phyloP scores from a whole-genome alignment of 1,139 yeast species.

The Suhomyces chickasaworum region DNA sequence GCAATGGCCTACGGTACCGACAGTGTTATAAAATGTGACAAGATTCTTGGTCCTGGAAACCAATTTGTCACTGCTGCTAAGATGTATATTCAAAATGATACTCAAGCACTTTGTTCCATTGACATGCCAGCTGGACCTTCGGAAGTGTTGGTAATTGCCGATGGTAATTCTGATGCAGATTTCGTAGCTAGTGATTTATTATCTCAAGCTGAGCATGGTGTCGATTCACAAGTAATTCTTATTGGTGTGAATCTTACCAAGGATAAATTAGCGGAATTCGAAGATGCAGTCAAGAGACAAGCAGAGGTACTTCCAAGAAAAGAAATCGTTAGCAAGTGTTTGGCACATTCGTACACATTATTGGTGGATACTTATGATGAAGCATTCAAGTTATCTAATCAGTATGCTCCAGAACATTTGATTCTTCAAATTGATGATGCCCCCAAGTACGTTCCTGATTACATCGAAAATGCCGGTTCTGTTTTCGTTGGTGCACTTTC shows the following conservation, averaged over 20 bases:
- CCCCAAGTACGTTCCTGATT: constrained; percentile 60
- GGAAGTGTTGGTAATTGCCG: constrained; percentile 93
- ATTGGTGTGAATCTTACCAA: constrained; percentile 74
- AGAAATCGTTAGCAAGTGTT: constrained; percentile 88
- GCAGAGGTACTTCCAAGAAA: constrained; percentile 89
- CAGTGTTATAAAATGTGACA: constrained; percentile 88
- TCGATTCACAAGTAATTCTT: constrained; percentile 94
- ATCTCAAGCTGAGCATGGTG: constrained; percentile 98
- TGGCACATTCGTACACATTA: constrained; percentile 85
- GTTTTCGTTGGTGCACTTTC: constrained; percentile 95
- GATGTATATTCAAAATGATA: constrained; percentile 95
- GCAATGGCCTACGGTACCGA: constrained; percentile 99
- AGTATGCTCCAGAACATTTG: constrained; percentile 96
- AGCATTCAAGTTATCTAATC: constrained; percentile 82
- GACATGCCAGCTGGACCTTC: constrained; percentile 99
- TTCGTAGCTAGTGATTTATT: constrained; percentile 93
- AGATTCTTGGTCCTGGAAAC: constrained; percentile 97
- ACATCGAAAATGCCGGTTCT: constrained; percentile 91
- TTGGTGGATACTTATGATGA: constrained; percentile 66
- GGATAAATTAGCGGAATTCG: constrained; percentile 64
- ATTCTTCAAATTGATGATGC: constrained; percentile 88
- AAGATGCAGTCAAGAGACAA: constrained; percentile 79
- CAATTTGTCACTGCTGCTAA: constrained; percentile 99
- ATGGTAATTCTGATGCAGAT: constrained; percentile 82
- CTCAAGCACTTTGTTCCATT: constrained; percentile 90